Percentiles rank a stretch among this genome's conserved stretches.
Evolutionary conservation across 768 basidiomycete species (phyloP).

Genomic region (Tubosaeta sp.): DNA sequence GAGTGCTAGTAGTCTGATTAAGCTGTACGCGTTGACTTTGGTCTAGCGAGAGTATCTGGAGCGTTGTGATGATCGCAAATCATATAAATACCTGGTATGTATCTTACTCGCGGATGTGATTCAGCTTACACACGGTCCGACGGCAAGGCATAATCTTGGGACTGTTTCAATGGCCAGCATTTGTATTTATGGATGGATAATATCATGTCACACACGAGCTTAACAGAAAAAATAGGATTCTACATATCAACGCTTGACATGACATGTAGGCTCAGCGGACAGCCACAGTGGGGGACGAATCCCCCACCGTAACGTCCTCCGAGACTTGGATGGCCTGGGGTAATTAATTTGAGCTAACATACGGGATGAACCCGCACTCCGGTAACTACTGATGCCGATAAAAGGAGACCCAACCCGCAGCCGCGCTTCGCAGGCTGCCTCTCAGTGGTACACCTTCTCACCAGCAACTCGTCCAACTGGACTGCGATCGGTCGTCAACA

Average conservation of each 20-base stretch:
- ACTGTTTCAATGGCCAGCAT: neutral
- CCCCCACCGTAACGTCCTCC: constrained; percentile 12
- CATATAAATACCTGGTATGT: constrained; percentile 74
- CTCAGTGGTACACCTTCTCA: neutral
- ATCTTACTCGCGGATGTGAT: neutral
- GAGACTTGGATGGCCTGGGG: constrained; percentile 34
- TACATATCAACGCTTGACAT: constrained; percentile 34
- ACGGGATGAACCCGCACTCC: constrained; percentile 25
- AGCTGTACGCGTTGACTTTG: neutral
- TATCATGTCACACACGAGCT: neutral
- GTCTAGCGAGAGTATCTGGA: constrained; percentile 89
- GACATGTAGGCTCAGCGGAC: constrained; percentile 30
- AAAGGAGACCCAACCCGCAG: constrained; percentile 4
- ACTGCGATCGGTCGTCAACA: constrained; percentile 3
- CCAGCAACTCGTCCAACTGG: constrained; percentile 13
- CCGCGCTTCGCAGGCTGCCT: neutral
- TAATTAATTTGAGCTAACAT: constrained; percentile 34
- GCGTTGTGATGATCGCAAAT: constrained; percentile 80
- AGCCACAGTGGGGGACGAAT: neutral
- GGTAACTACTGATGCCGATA: constrained; percentile 14
- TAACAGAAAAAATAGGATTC: constrained; percentile 3
- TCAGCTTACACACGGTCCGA: constrained; percentile 1
- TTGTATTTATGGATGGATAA: neutral
- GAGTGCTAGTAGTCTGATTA: constrained; percentile 19
- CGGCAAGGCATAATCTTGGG: constrained; percentile 23